Base-by-base conservation (phyloP, 163 green algal genomes). In the Volvox carteri region DNA sequence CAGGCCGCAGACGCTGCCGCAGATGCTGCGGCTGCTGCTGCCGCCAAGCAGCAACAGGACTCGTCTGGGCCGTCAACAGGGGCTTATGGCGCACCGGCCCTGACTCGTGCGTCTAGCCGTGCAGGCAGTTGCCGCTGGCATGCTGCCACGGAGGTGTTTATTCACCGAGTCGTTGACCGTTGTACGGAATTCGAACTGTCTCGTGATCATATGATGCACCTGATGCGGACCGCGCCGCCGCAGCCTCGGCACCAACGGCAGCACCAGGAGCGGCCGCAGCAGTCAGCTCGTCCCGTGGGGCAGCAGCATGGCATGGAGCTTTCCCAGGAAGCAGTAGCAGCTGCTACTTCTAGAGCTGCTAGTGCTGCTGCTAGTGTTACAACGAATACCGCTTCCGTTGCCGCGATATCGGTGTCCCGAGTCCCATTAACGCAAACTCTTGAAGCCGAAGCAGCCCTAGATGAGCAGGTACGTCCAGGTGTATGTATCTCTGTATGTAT, bases 111-210 rank as follows among this genome's bases (percentile, higher is more conserved):
- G 14, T 6, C 58, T 68, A 42, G 19, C 19, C 62, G 30, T 74
- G 30, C 12, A 6, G 30, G 65, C 65, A 21, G 54, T 35, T 79
- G 80, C 80, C 35, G 35, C 0, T 87, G 80, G 80, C 80, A 87
- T 19, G 21, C 28, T 6, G 80, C 80, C 28, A 44, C 46, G 3
- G 80, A 87, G 30, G 65, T 25, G 35, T 87, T 87, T 14, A 62
- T 87, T 37, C 4, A 8, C 4, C 28, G 65, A 2, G 80, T 87
- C 21, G 80, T 87, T 46, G 80, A 87, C 33, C 35, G 80, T 25
- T 87, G 23, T 39, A 73, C 48, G 1, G 80, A 87, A 9, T 87
- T 87, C 21, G n/a, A 87, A 37, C 65, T 87, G 23, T 72, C 65
- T 5, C 68, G 41, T 0, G 18, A 70, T 0, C 80, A 87, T 28